Base-by-base conservation (phyloP, 106 monocot species). In the Triglochin maritima region DNA sequence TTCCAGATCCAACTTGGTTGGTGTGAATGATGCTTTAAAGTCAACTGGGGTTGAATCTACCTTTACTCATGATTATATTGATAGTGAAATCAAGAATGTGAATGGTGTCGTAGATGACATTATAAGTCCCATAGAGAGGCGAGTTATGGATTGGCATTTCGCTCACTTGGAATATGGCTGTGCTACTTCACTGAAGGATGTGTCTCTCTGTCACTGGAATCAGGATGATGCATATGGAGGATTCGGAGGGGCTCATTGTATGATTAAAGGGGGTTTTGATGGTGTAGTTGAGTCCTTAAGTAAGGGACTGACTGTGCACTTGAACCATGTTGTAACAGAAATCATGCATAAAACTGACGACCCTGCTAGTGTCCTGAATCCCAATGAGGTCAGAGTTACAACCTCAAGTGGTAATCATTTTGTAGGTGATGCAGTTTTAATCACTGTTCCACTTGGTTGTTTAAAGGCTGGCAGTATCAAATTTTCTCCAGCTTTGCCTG, bases 121-220 rank as follows among this genome's bases (percentile, higher is more conserved):
- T 47, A 71, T 98, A 57, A 84, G 72, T 77, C 88, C 88, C 64
- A 80, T 92, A 47, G 96, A 98, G 68, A 81, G 96, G 65, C 81
- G 96, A 75, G 92, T 98, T 60, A 91, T 98, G 91, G 75, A 98
- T 78, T 98, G 96, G 96, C 96, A 98, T 73, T 92, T 86, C 65
- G 96, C 96, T 57, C 88, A 98, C 71, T 78, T 98, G 74, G 96
- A 98, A 69, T 98, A 98, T 72, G 96, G 96, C 41, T 98, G 96
- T 80, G 96, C 96, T 83, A 86, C 96, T 12, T 56, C 67, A 58
- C 84, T 98, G 10, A 86, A 98, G 67, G 80, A 91, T 56, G 91
- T 98, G 46, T 98, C 96, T 44, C 86, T 98, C 65, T 86, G 85
- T 63, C 74, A 88, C 47, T 98, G 96, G 96, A 98, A 98, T 79